Percentiles rank a stretch among this genome's conserved stretches.
Conservation (phyloP, 2,329 filamentous ascomycete species). For the Colletotrichum theobromicola region DNA sequence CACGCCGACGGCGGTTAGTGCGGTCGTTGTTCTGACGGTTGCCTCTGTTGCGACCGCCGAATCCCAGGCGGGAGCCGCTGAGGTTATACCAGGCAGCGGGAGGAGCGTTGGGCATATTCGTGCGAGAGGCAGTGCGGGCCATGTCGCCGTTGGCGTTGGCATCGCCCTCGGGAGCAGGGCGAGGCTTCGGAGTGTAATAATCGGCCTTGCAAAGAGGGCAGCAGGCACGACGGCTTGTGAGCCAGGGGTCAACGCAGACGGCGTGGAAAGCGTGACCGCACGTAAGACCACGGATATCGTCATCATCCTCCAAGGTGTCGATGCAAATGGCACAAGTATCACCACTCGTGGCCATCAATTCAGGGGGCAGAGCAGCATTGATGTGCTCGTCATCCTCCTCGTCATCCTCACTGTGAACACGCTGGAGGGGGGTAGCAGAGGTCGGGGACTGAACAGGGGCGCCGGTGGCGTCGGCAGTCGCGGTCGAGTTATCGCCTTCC, state of each 20-base stretch:
- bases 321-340: conserved; percentile 98
- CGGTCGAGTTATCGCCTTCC: conserved; percentile 5
- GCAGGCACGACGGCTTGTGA: conserved; percentile 91
- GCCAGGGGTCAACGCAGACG: conserved; percentile 93
- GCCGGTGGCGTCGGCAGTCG: background rate
- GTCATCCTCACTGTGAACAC: conserved; percentile 55
- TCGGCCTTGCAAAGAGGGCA: conserved; percentile 98
- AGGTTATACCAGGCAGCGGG: conserved; percentile 44
- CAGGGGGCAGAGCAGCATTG: conserved; percentile 79
- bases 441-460: conserved; percentile 2
- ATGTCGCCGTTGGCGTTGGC: conserved; percentile 31
- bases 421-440: conserved; percentile 35
- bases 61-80: conserved; percentile 26
- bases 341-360: conserved; percentile 80
- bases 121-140: conserved; percentile 45
- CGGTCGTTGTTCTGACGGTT: conserved; percentile 8
- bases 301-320: conserved; percentile 91
- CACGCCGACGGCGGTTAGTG: conserved; percentile 3
- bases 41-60: conserved; percentile 16
- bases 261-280: conserved; percentile 99
- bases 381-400: conserved; percentile 79
- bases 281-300: conserved; percentile 90
- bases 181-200: conserved; percentile 93
- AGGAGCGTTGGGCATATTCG: conserved; percentile 52
- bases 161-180: conserved; percentile 56